phyloP scores from a whole-genome alignment of 306 rosid genomes.

The Cyclanthera cordifolia region DNA sequence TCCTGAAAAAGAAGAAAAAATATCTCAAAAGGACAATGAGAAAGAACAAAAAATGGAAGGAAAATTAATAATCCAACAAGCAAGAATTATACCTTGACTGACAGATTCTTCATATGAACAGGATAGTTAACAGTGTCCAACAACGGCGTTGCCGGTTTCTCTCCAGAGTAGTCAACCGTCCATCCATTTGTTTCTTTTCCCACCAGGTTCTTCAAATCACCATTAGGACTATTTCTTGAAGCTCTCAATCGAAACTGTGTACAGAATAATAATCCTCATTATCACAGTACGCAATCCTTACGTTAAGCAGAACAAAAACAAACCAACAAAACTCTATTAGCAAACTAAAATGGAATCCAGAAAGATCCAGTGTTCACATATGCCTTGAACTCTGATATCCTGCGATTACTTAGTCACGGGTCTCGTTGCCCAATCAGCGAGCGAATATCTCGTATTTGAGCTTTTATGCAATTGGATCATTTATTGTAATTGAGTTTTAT shows the following conservation, averaged over 20 bases:
- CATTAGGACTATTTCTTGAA: conserved; percentile 26
- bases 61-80: background rate
- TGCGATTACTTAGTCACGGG: too few relatives aligned
- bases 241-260: conserved; percentile 48
- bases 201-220: conserved; percentile 26
- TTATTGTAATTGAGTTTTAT: too few relatives aligned
- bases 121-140: conserved; percentile 76
- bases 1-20: conserved; percentile 47
- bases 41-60: background rate
- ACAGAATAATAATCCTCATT: background rate
- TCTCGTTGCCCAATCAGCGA: too few relatives aligned
- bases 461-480: too few relatives aligned
- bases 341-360: background rate
- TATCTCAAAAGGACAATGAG: background rate
- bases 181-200: conserved; percentile 38
- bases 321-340: background rate
- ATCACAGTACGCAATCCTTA: background rate
- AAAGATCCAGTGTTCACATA: too few relatives aligned
- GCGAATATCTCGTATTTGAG: too few relatives aligned
- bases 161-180: conserved; percentile 41
- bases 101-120: conserved; percentile 67
- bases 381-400: too few relatives aligned
- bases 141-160: conserved; percentile 66
- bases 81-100: conserved; percentile 34
- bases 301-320: background rate